phyloP scores from a whole-genome alignment of 2,329 filamentous ascomycete genomes.

The Verticillium longisporum region DNA sequence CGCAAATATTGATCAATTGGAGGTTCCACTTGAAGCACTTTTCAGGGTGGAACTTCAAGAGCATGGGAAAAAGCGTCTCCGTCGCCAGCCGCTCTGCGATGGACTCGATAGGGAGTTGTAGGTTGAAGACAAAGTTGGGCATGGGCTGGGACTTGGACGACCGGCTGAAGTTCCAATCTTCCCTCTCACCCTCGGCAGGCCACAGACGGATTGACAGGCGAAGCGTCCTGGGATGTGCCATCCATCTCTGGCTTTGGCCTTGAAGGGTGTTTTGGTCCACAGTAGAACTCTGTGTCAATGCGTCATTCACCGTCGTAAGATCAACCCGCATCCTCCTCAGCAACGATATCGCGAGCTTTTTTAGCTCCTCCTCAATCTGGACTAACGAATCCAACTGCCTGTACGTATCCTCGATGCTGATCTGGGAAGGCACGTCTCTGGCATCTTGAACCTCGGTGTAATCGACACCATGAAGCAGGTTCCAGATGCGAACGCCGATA shows the following conservation, averaged over 20 bases:
- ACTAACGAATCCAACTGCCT: constrained; percentile 58
- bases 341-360: constrained; percentile 61
- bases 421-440: constrained; percentile 70
- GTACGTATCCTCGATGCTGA: constrained; percentile 94
- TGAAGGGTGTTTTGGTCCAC: neutral
- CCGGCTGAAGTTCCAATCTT: constrained; percentile 56
- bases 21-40: constrained; percentile 65
- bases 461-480: constrained; percentile 75
- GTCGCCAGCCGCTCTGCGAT: constrained; percentile 63
- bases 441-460: constrained; percentile 64
- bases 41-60: constrained; percentile 66
- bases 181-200: constrained; percentile 28
- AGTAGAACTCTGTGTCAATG: constrained; percentile 19
- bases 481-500: constrained; percentile 68
- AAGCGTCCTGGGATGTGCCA: constrained; percentile 73
- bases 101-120: constrained; percentile 48
- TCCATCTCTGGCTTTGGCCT: constrained; percentile 47
- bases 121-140: constrained; percentile 66
- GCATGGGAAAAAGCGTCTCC: constrained; percentile 65
- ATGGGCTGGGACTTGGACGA: constrained; percentile 70
- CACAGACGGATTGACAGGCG: constrained; percentile 70
- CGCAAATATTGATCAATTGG: constrained; percentile 79
- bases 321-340: constrained; percentile 74
- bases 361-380: constrained; percentile 61
- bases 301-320: constrained; percentile 49